These are phyloP conservation scores for Scenedesmus sp. DNA, from an alignment of 163 green algal species.

Conservation along the genomic window DNA sequence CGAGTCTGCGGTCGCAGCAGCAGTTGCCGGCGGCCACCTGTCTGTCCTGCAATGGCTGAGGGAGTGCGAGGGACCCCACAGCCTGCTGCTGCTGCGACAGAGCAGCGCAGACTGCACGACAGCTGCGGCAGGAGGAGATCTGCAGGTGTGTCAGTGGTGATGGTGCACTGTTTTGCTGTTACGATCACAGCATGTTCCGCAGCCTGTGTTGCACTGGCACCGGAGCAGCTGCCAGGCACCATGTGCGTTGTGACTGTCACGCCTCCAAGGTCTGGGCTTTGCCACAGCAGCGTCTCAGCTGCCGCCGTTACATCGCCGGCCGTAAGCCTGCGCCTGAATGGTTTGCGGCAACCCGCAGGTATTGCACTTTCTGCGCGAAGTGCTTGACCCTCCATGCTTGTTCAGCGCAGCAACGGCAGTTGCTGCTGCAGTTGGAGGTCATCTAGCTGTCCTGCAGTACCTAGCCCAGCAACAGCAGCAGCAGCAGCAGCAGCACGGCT, in stretches of 20 bases:
- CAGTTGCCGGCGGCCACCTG: not conserved
- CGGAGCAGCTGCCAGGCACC: no score
- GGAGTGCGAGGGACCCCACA: not conserved
- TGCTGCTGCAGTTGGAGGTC: not conserved
- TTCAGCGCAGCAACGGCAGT: conserved; percentile 13
- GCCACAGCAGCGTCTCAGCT: no score
- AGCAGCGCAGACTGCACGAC: not conserved
- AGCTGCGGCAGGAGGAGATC: not conserved
- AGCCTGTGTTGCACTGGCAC: not conserved
- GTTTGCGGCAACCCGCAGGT: not conserved
- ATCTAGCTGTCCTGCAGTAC: not conserved
- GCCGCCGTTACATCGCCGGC: no score
- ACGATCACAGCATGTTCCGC: no score
- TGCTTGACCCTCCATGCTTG: not conserved
- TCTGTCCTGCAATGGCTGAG: not conserved
- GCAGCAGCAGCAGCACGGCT: not conserved
- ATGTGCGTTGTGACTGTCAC: no score
- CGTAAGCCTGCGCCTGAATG: no score
- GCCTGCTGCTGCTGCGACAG: not conserved
- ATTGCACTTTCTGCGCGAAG: not conserved
- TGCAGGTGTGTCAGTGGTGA: not conserved
- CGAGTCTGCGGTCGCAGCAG: not conserved
- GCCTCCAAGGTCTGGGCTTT: no score
- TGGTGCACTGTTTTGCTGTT: not conserved
- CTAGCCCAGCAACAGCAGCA: not conserved